Evolutionary conservation across 164 flowering plant genomes (phyloP).

Genomic region (Hamamelis virginiana): DNA sequence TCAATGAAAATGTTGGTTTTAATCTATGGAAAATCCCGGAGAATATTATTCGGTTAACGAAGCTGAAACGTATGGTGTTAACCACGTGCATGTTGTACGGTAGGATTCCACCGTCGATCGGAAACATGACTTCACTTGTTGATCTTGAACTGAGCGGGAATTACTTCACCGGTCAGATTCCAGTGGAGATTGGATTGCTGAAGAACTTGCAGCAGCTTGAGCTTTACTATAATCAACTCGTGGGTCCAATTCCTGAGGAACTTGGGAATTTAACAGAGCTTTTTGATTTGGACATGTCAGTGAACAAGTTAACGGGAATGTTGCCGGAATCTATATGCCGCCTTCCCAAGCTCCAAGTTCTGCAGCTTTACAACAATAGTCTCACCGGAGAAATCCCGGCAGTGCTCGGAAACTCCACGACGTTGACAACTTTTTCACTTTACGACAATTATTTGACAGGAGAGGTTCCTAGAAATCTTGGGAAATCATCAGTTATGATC

Average conservation of each 20-base stretch:
- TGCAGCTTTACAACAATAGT: slow-evolving; percentile 84
- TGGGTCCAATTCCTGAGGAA: slow-evolving; percentile 72
- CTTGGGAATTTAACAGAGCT: slow-evolving; percentile 76
- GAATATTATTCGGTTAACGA: slow-evolving; percentile 42
- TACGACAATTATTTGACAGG: slow-evolving; percentile 73
- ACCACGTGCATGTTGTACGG: slow-evolving; percentile 63
- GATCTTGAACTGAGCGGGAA: slow-evolving; percentile 84
- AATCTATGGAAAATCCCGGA: slow-evolving; percentile 63
- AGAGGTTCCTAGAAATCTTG: slow-evolving; percentile 59
- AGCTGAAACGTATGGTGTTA: slow-evolving; percentile 53
- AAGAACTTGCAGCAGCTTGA: slow-evolving; percentile 61
- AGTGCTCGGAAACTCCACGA: slow-evolving; percentile 57
- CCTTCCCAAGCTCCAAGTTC: slow-evolving; percentile 58
- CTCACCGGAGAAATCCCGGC: slow-evolving; percentile 76
- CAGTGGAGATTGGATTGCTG: slow-evolving; percentile 61
- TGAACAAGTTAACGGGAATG: slow-evolving; percentile 59
- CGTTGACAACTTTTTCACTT: slow-evolving; percentile 53
- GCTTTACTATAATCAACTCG: slow-evolving; percentile 74
- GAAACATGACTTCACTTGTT: slow-evolving; percentile 71
- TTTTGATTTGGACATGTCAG: slow-evolving; percentile 69
- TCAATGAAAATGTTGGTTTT: slow-evolving; percentile 57
- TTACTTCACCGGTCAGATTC: slow-evolving; percentile 57
- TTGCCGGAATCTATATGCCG: slow-evolving; percentile 68
- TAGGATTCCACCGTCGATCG: slow-evolving; percentile 60
- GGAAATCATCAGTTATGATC: slow-evolving; percentile 44